Conservation (phyloP, 768 basidiomycete species). For the Mycena rosella region DNA sequence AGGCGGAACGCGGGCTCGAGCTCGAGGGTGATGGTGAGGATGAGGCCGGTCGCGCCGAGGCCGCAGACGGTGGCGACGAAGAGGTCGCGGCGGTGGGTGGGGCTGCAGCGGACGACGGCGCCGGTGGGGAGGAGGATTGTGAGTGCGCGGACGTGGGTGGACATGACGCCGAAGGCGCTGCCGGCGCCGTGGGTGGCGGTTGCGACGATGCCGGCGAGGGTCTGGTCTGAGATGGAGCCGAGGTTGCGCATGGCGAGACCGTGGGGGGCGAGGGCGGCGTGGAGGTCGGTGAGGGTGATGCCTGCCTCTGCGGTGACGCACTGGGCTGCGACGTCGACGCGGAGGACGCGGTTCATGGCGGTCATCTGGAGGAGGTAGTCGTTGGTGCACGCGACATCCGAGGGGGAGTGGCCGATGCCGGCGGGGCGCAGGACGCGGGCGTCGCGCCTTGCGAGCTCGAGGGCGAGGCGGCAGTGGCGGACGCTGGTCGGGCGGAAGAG, state of each 20-base stretch:
- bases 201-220: slow-evolving; percentile 90
- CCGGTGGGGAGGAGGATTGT: slow-evolving; percentile 85
- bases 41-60: slow-evolving; percentile 90
- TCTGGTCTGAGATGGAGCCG: slow-evolving; percentile 97
- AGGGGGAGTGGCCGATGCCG: slow-evolving; percentile 94
- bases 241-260: slow-evolving; percentile 91
- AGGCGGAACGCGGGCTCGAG: slow-evolving; percentile 89
- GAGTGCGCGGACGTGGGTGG: slow-evolving; percentile 82
- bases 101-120: slow-evolving; percentile 74
- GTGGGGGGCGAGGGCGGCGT: slow-evolving; percentile 71
- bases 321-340: slow-evolving; percentile 65
- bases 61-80: slow-evolving; percentile 94
- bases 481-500: slow-evolving; percentile 83
- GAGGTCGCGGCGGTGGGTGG: slow-evolving; percentile 73
- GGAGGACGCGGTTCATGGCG: slow-evolving; percentile 60
- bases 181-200: slow-evolving; percentile 98
- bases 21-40: slow-evolving; percentile 80
- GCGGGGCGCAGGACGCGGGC: slow-evolving; percentile 80
- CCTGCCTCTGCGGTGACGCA: slow-evolving; percentile 83
- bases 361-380: slow-evolving; percentile 89
- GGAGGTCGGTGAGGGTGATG: slow-evolving; percentile 81
- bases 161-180: slow-evolving; percentile 81
- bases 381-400: slow-evolving; percentile 91
- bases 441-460: slow-evolving; percentile 86
- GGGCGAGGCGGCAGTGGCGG: slow-evolving; percentile 76